Conservation (phyloP, 805 yeast genomes). For the Pichia eremophila region DNA sequence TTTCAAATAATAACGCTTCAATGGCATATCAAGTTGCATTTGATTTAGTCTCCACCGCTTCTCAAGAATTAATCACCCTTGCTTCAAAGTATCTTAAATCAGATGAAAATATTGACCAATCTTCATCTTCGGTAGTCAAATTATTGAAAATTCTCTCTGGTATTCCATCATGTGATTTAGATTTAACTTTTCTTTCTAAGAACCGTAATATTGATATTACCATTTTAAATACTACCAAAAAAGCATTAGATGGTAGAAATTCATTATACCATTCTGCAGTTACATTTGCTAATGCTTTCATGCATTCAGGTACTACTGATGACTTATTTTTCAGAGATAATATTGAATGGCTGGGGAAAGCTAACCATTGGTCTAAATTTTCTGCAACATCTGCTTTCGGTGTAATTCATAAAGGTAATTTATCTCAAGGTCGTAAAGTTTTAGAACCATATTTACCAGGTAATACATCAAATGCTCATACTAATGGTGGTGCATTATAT, state of each 20-base stretch:
- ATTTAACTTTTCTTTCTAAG: conserved; percentile 76
- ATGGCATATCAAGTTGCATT: conserved; percentile 91
- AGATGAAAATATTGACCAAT: conserved; percentile 20
- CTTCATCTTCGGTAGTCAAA: conserved; percentile 16
- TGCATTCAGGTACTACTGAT: conserved; percentile 94
- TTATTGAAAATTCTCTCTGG: conserved; percentile 74
- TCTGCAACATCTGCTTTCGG: conserved; percentile 97
- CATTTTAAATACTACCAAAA: conserved; percentile 73
- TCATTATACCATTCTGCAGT: conserved; percentile 95
- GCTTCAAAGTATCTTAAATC: conserved; percentile 33
- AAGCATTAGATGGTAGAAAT: conserved; percentile 77
- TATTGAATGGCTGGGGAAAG: conserved; percentile 92
- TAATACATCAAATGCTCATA: conserved; percentile 66
- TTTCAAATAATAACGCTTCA: conserved; percentile 31
- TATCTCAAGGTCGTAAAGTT: conserved; percentile 80
- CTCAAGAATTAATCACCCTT: conserved; percentile 73
- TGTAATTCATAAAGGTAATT: conserved; percentile 91
- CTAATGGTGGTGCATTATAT: conserved; percentile 91
- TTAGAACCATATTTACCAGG: conserved; percentile 90
- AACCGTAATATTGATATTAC: conserved; percentile 82
- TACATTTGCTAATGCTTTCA: conserved; percentile 86
- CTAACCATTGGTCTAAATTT: conserved; percentile 97
- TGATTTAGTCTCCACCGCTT: conserved; percentile 83
- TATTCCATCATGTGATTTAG: conserved; percentile 87
- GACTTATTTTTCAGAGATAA: conserved; percentile 86